Base-by-base conservation (phyloP, 2,329 filamentous ascomycete genomes). In the Achaetomium macrosporum region DNA sequence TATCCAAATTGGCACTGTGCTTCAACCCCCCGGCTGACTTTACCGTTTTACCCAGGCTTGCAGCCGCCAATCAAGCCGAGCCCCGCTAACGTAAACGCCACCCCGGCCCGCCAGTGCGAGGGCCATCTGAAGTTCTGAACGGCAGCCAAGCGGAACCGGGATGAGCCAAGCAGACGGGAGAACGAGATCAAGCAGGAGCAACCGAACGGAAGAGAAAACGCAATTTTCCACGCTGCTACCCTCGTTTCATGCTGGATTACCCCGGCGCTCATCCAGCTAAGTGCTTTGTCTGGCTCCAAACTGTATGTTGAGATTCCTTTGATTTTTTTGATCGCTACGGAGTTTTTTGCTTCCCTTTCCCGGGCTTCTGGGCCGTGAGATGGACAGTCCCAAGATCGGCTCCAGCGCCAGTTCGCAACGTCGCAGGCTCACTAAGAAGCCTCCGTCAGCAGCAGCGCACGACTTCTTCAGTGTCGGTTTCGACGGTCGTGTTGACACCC, bases 401-500 rank as follows among this genome's bases (percentile, higher is more conserved):
- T 54, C 47, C 49, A 54, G 71, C 71, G 70, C 71, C 70, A 70
- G 63, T 63, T 76, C 74, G 55, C 74, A 78, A 59, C 80, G 82
- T 70, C 79, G 81, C 70, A 76, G 72, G 66, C 78, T 85, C 60
- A 78, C 79, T 65, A 85, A 85, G 73, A 82, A 81, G 67, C 79
- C 79, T 53, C 69, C 77, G 46, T 71, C 72, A 37, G 35, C 35
- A n/a, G 36, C 51, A 8, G 57, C 61, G 37, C 70, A 75, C 60
- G 70, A 74, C 71, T 42, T 50, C 31, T 49, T 40, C 53, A 55
- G 53, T 45, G 44, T 73, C 65, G 73, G 71, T 66, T 69, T 76
- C 71, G 77, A 81, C 72, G 71, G 73, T 71, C 69, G 71, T 62
- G 73, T 75, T 71, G 79, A 82, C 72, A 71, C 75, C 69, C 73